These are phyloP conservation scores for Lentinula sp. DNA, from an alignment of 768 basidiomycete genomes.

Conservation along the genomic window DNA sequence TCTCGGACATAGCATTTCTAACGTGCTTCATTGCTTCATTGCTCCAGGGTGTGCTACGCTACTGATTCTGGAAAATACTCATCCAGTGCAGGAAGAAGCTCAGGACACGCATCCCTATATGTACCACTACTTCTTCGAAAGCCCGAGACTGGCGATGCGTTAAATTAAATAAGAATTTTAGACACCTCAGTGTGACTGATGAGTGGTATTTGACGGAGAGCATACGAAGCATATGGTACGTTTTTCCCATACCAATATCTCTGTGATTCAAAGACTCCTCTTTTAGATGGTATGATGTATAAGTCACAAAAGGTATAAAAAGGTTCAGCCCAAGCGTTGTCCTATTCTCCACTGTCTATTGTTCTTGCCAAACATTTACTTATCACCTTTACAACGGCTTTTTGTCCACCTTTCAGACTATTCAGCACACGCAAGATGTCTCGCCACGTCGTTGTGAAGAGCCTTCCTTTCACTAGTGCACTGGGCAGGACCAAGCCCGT, in stretches of 20 bases:
- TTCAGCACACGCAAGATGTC: neutral
- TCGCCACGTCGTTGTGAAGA: neutral
- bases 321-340: neutral
- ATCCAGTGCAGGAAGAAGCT: neutral
- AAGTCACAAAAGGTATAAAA: neutral
- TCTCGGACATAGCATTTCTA: neutral
- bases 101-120: neutral
- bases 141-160: neutral
- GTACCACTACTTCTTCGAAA: neutral
- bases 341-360: neutral
- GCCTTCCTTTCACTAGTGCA: neutral
- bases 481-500: conserved; percentile 10
- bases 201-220: neutral
- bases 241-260: neutral
- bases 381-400: neutral
- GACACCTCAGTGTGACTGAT: neutral
- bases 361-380: neutral
- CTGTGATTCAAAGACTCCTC: neutral
- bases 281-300: neutral
- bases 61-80: neutral
- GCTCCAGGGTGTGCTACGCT: neutral
- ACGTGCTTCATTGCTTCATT: neutral
- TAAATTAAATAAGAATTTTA: neutral
- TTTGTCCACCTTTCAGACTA: conserved; percentile 1
- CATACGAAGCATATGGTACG: neutral